Evolutionary conservation across 768 basidiomycete species (phyloP).

Genomic region (Boletus vinaceobasis): DNA sequence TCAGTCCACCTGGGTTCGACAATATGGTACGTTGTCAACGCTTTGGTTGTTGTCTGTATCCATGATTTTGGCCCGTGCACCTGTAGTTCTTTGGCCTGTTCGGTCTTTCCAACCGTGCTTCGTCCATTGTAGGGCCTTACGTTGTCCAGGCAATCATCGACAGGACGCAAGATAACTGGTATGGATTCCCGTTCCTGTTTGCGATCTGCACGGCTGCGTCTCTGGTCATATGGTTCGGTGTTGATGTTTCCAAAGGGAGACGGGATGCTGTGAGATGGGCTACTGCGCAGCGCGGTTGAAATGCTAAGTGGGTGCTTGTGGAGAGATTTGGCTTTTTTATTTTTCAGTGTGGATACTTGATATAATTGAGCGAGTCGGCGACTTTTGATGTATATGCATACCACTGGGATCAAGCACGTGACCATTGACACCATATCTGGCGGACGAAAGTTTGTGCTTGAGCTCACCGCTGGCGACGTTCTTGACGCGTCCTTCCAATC

Average conservation of each 20-base stretch:
- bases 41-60: background rate
- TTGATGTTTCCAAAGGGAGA: background rate
- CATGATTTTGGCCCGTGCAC: background rate
- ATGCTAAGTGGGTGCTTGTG: background rate
- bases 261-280: conserved; percentile 57
- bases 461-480: background rate
- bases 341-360: background rate
- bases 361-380: background rate
- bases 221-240: conserved; percentile 55
- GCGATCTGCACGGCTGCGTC: conserved; percentile 64
- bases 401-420: background rate
- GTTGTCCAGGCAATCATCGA: conserved; percentile 84
- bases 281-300: conserved; percentile 22
- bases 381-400: too few relatives aligned
- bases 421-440: background rate
- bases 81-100: conserved; percentile 81
- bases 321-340: too few relatives aligned
- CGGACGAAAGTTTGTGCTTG: background rate
- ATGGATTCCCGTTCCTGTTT: conserved; percentile 82
- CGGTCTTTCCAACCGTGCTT: conserved; percentile 78
- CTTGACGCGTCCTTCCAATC: background rate
- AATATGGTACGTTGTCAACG: conserved; percentile 50
- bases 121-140: conserved; percentile 85
- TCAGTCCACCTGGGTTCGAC: conserved; percentile 84
- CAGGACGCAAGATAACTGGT: conserved; percentile 69